phyloP scores from a whole-genome alignment of 202 grass and related monocot genomes.

The Cymbopogon flexuosus region DNA sequence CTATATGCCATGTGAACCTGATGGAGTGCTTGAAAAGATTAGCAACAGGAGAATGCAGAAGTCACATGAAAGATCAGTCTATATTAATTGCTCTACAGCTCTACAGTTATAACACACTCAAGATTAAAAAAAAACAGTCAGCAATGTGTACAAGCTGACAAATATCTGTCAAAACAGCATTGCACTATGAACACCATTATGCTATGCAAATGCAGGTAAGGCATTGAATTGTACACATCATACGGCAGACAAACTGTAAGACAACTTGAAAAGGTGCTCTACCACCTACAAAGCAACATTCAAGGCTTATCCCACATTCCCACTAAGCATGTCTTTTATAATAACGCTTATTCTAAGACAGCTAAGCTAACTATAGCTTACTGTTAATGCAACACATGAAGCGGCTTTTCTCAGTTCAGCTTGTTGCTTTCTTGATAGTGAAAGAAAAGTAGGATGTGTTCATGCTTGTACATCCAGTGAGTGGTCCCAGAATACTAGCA shows the following conservation, averaged over 20 bases:
- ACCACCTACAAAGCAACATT: neutral
- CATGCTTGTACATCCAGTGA: neutral
- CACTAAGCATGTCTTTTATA: neutral
- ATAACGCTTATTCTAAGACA: neutral
- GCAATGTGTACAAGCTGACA: neutral
- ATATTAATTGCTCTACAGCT: slow-evolving; percentile 25
- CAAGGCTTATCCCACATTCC: neutral
- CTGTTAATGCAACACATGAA: slow-evolving; percentile 6
- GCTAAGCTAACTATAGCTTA: neutral
- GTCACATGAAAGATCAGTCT: slow-evolving; percentile 20
- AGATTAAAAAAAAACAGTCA: neutral
- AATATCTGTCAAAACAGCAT: slow-evolving; percentile 8
- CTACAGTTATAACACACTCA: neutral
- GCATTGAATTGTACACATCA: neutral
- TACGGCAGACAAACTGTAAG: neutral
- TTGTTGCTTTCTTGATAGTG: neutral
- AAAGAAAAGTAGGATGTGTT: neutral
- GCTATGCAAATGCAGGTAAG: slow-evolving; percentile 7
- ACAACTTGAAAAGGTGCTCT: neutral
- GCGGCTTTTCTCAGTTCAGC: slow-evolving; percentile 1
- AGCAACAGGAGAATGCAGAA: slow-evolving; percentile 9
- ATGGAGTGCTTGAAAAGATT: slow-evolving; percentile 17
- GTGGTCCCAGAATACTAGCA: neutral
- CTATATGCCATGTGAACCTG: slow-evolving; percentile 1
- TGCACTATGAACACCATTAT: slow-evolving; percentile 4